Evolutionary conservation across 2,329 filamentous ascomycete species (phyloP), one percentile per base, ranked within the genome.

Genomic region (Iodosphaeria phyllophila): DNA sequence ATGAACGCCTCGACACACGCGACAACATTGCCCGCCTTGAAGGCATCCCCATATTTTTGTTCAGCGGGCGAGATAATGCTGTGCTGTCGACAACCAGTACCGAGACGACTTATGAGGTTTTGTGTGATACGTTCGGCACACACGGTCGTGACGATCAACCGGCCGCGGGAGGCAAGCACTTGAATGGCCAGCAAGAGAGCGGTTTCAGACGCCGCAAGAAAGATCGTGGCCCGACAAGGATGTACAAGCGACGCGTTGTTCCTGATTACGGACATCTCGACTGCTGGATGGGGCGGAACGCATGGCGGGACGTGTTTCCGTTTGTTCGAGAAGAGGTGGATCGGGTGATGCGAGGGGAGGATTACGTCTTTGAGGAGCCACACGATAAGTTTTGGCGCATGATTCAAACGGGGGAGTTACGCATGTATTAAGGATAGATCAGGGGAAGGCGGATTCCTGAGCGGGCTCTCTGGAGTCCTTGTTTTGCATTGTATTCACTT

Each of bases 201-300:
- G n/a, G n/a, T n/a, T n/a, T n/a, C n/a, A n/a, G n/a, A n/a, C n/a
- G n/a, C n/a, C n/a, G n/a, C n/a, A n/a, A n/a, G n/a, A n/a, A n/a
- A n/a, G n/a, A n/a, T n/a, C n/a, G n/a, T n/a, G n/a, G n/a, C n/a
- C n/a, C n/a, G n/a, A n/a, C n/a, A n/a, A n/a, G n/a, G n/a, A n/a
- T n/a, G n/a, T 72, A 69, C 41, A 47, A 51, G 18, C 48, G 66
- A 8, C 42, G 51, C 16, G 58, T 69, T 4, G 51, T 72, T 5
- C 56, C 57, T 2, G 60, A 60, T 9, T 71, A 71, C 38, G 64
- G 65, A 3, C 65, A 72, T 39, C 42, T 71, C 19, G 66, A 72
- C 47, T 60, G 59, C 37, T 71, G 63, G 62, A 71, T 71, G 60
- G 64, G 66, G 4, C 51, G 58, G 21, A 56, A 62, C 28, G 61